Evolutionary conservation across 306 rosid species (phyloP), one percentile per base, ranked within the genome.

Genomic region (Quercus robur): DNA sequence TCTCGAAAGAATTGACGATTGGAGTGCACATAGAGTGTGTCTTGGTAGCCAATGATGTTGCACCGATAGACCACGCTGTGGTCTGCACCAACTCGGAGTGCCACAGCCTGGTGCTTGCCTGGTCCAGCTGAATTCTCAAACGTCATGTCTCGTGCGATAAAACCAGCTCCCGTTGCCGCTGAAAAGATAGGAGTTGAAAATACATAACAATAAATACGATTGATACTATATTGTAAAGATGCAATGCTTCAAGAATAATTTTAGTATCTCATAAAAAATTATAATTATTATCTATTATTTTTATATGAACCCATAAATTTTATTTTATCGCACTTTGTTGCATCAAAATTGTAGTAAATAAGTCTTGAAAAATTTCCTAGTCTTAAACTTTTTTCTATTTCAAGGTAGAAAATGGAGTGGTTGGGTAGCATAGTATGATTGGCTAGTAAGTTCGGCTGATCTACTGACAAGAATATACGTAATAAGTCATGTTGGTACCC

Each of bases 61-160:
- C 97, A 94, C 5, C 83, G 90, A 75, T 85, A 94, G 18, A 94
- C 91, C 71, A 93, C 99, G 19, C 90, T 91, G 13, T 94, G 99
- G 78, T 94, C 99, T 0, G 99, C 88, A 1, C 97, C 93, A 12
- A 94, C 69, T 0, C 99, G 94, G 28, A 94, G 97, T 8, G 99
- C 99, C 49, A 94, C 99, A 0, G 99, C 99, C 54, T 94, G 99
- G 85, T 93, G 97, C 76, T 73, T 91, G 18, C 5, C 75, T 6
- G 99, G 93, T 2, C 99, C 99, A 25, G 99, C 99, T 19, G 76
- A 84, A 83, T 94, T 94, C 91, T 85, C 90, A 30, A 94, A 91
- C 2, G 97, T 87, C 13, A 94, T 83, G 81, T 94, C 99, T 19
- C 88, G 88, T n/a, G 97, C 92, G 20, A 93, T 94, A 59, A 94